Percentiles rank a stretch among this genome's conserved stretches.
Conservation (phyloP, 495 filamentous ascomycete species). For the Trichoderma gamsii region DNA sequence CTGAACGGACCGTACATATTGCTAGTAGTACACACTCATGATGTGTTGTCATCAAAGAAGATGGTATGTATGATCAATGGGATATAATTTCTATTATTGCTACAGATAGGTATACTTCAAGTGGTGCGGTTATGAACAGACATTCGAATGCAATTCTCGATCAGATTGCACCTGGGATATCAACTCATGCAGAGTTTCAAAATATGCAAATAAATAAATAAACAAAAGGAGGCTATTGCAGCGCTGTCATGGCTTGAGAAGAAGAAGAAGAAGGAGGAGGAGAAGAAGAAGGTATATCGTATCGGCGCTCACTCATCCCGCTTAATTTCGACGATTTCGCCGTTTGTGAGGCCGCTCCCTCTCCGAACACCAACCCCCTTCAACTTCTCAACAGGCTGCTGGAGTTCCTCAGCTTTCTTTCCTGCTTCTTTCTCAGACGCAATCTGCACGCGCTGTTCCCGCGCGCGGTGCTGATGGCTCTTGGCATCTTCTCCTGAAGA, state of each 20-base stretch:
- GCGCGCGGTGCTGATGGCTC: constrained; percentile 18
- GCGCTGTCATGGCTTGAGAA: neutral
- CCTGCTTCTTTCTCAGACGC: neutral
- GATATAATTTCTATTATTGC: neutral
- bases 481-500: constrained; percentile 15
- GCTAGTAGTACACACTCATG: no score
- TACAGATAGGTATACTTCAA: neutral
- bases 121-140: neutral
- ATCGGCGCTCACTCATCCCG: constrained; percentile 16
- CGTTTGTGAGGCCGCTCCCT: constrained; percentile 23
- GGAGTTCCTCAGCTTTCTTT: constrained; percentile 16
- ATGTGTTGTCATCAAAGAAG: no score
- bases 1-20: neutral
- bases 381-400: constrained; percentile 15
- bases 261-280: no score
- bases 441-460: constrained; percentile 11
- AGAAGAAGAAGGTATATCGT: no score
- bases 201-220: neutral
- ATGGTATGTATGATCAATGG: neutral
- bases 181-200: no score
- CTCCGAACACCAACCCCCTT: constrained; percentile 22
- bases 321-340: constrained; percentile 24
- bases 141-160: no score
- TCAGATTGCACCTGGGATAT: no score
- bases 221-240: neutral